Evolutionary conservation across 2,329 filamentous ascomycete genomes (phyloP).

Genomic region (Fusarium multiceps): DNA sequence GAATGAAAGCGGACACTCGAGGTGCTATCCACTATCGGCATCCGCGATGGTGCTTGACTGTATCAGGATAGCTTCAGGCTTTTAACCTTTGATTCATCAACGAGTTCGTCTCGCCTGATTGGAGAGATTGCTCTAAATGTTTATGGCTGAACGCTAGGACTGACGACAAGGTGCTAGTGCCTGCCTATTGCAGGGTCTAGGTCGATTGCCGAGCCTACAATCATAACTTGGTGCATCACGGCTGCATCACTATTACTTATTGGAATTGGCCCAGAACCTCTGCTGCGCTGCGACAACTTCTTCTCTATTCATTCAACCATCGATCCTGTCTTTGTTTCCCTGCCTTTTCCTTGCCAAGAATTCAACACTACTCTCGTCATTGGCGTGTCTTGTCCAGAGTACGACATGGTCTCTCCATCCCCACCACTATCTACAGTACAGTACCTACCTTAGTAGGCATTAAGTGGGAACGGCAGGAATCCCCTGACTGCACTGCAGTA

Average conservation of each 20-base stretch:
- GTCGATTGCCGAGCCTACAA: constrained; percentile 8
- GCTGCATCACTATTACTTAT: not conserved
- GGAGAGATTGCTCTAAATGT: constrained; percentile 16
- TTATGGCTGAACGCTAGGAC: constrained; percentile 8
- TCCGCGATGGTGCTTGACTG: constrained; percentile 19
- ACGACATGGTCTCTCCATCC: not conserved
- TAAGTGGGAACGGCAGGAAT: not conserved
- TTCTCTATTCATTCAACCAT: not conserved
- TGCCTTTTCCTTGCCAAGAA: not conserved
- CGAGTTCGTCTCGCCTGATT: constrained; percentile 6
- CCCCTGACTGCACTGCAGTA: not conserved
- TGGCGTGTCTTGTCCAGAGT: not conserved
- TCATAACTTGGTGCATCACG: constrained; percentile 7
- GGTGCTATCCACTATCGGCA: constrained; percentile 4
- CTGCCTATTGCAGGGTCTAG: constrained; percentile 2
- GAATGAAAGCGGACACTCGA: not conserved
- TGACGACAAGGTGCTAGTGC: constrained; percentile 1
- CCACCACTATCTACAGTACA: not conserved
- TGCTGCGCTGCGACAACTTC: not conserved
- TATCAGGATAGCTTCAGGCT: constrained; percentile 7
- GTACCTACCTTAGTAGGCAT: not conserved
- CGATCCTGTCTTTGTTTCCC: not conserved
- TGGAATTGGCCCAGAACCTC: not conserved
- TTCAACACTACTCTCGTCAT: not conserved
- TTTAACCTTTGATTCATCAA: constrained; percentile 25